Base-by-base conservation (phyloP, 2,329 filamentous ascomycete species). In the Paecilomyces niveus region DNA sequence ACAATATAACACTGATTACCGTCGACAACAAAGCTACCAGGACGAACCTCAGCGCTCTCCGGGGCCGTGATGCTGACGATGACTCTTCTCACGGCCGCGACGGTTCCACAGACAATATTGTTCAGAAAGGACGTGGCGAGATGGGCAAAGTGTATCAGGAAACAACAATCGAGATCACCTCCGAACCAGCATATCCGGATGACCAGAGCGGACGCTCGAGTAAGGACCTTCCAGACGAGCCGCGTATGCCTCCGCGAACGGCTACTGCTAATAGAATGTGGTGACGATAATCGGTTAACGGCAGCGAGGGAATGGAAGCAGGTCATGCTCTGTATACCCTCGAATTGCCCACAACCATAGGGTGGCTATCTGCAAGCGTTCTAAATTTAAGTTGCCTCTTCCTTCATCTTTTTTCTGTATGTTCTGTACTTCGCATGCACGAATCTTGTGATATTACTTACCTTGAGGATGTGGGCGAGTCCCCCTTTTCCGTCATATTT, bases 81-180 rank as follows among this genome's bases (percentile, higher is more conserved):
- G 61, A 63, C 60, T 75, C 62, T 67, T 72, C 58, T 61, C 53
- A 67, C 13, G 70, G 67, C 6, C 74, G 74, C 13, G 77, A 79
- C 57, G 76, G 78, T 18, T 80, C 77, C 13, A 76, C 76, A 3
- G 78, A 78, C 21, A 76, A 74, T 21, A 76, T 81, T 57, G 74
- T 74, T 13, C 55, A 51, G 3, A 67, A 67, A n/a, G 65, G 60
- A n/a, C 58, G 71, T 4, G 26, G 26, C 26, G 74, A 74, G 58
- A 66, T 76, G 33, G 74, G 72, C 13, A 74, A 75, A 56, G 75
- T 78, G 57, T 76, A 76, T 58, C 73, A 76, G 59, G 65, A 78
- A 56, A 78, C 75, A 0, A 78, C 75, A 3, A 76, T 78, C 54
- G 74, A 76, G 58, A 72, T 77, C 56, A 76, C 72, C 1, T 66